These are phyloP conservation scores for Albizia julibrissin DNA, from an alignment of 306 rosid species.

Conservation along the genomic window DNA sequence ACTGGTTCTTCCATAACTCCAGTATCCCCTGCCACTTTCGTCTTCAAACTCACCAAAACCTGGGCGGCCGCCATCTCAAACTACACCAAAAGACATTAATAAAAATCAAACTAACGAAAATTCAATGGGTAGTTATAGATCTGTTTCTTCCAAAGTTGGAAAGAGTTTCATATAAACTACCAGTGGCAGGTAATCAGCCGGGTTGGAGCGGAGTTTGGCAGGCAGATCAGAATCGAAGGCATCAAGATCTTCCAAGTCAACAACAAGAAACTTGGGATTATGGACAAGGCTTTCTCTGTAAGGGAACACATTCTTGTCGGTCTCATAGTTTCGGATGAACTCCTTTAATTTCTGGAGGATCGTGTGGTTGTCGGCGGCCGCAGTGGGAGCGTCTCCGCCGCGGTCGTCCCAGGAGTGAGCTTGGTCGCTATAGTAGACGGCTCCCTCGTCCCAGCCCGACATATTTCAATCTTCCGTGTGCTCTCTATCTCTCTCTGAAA, in stretches of 20 bases:
- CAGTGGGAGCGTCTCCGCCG: constrained; percentile 41
- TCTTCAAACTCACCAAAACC: constrained; percentile 78
- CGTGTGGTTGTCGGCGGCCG: constrained; percentile 65
- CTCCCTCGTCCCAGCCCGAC: constrained; percentile 99
- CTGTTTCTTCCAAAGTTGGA: not conserved
- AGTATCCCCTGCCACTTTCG: constrained; percentile 80
- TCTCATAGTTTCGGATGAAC: constrained; percentile 85
- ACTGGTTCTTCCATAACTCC: constrained; percentile 86
- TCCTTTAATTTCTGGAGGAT: constrained; percentile 86
- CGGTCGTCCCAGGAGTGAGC: constrained; percentile 78
- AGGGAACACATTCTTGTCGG: constrained; percentile 67
- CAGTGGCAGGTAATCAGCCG: constrained; percentile 81
- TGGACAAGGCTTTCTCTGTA: constrained; percentile 84
- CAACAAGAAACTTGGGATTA: constrained; percentile 59
- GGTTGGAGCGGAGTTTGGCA: constrained; percentile 75
- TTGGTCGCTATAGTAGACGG: constrained; percentile 90
- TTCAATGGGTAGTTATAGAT: not conserved
- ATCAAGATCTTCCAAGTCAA: constrained; percentile 75
- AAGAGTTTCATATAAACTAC: constrained; percentile 26
- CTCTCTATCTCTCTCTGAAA: constrained; percentile 16
- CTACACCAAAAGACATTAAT: constrained; percentile 37
- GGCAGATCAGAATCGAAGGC: constrained; percentile 82
- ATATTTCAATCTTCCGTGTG: constrained; percentile 38
- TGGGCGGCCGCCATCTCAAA: constrained; percentile 95
- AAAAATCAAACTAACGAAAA: not conserved